phyloP scores from a whole-genome alignment of 306 rosid species.

The Dicorynia guianensis region DNA sequence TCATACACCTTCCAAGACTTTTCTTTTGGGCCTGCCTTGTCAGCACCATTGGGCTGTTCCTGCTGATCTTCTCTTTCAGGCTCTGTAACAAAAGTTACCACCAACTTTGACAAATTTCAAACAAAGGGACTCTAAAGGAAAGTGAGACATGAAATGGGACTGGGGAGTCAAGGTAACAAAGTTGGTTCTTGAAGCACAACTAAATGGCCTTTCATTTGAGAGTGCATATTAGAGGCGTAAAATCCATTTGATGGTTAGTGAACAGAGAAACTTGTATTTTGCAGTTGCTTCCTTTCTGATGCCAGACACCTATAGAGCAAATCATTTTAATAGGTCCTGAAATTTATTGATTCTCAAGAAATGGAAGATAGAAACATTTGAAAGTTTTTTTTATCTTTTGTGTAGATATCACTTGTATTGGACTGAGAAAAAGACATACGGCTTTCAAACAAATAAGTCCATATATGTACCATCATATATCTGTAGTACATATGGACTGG shows the following conservation, averaged over 20 bases:
- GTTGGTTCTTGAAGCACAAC: background rate
- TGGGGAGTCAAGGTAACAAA: background rate
- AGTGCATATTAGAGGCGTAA: background rate
- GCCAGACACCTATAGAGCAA: too few relatives aligned
- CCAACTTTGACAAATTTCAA: too few relatives aligned
- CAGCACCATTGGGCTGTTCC: too few relatives aligned
- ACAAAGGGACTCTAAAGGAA: background rate
- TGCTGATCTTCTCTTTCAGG: too few relatives aligned
- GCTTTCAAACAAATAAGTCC: background rate
- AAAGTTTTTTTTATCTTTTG: background rate
- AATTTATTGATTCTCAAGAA: constrained; percentile 21
- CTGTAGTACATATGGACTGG: constrained; percentile 10
- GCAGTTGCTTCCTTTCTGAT: background rate
- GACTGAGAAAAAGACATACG: background rate
- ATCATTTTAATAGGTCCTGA: constrained; percentile 1
- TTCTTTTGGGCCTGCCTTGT: too few relatives aligned
- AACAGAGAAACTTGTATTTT: constrained; percentile 6
- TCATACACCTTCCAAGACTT: too few relatives aligned
- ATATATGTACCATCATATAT: background rate
- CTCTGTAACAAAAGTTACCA: too few relatives aligned
- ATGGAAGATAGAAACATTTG: constrained; percentile 3
- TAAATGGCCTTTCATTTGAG: background rate
- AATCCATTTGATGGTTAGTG: constrained; percentile 8
- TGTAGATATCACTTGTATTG: constrained; percentile 5
- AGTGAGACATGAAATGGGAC: background rate